Percentiles rank a stretch among this genome's conserved stretches.
Evolutionary conservation across 352 stramenopile genomes (phyloP).

Genomic region (Peronospora farinosa): DNA sequence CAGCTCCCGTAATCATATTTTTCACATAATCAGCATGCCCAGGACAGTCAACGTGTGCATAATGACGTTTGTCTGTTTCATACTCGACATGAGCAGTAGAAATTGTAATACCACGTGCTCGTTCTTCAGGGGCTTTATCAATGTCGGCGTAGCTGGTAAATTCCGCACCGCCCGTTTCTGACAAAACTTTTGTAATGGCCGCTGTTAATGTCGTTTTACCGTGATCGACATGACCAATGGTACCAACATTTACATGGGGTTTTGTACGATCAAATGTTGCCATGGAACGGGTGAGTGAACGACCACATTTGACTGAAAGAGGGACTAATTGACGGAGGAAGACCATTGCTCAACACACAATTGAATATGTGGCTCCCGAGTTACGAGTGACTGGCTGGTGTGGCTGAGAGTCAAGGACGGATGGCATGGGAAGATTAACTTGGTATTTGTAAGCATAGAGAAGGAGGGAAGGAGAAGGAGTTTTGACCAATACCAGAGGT

Average conservation of each 20-base stretch:
- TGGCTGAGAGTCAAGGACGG: conserved; percentile 12
- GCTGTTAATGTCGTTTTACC: conserved; percentile 96
- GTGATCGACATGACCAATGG: conserved; percentile 97
- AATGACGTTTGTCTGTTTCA: conserved; percentile 26
- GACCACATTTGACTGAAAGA: conserved; percentile 5
- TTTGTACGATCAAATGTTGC: conserved; percentile 86
- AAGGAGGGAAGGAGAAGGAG: neutral
- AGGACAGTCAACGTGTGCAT: conserved; percentile 94
- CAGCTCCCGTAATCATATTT: conserved; percentile 98
- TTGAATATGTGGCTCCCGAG: neutral
- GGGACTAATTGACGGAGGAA: neutral
- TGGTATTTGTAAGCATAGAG: neutral
- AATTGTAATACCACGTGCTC: conserved; percentile 30
- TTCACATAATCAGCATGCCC: conserved; percentile 85
- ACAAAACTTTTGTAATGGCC: conserved; percentile 90
- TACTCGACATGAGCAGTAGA: conserved; percentile 30
- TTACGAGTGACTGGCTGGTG: conserved; percentile 1
- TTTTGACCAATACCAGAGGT: neutral
- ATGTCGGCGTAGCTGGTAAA: conserved; percentile 91
- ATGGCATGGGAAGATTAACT: conserved; percentile 1
- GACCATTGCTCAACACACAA: no score
- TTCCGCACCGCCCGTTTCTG: conserved; percentile 70
- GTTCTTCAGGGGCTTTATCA: conserved; percentile 90
- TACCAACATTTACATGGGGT: conserved; percentile 96
- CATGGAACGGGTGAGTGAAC: conserved; percentile 25